A percentile compares a stretch with the other conserved stretches of the same genome.
These are phyloP conservation scores for Metschnikowia peoriensis DNA, from an alignment of 805 yeast species.

Conservation along the genomic window DNA sequence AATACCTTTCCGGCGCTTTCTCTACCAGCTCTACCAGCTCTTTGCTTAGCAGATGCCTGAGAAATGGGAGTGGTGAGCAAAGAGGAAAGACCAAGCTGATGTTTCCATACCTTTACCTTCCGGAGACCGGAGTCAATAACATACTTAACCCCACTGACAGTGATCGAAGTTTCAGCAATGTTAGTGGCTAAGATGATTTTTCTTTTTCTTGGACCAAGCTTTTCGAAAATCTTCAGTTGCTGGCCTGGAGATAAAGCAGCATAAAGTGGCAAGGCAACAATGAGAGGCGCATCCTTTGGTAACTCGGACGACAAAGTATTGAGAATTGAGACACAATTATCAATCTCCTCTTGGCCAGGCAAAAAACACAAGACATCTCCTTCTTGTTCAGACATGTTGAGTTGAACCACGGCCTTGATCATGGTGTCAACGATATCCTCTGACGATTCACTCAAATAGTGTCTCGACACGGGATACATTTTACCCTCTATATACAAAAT, in stretches of 20 bases:
- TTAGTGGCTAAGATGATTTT: slow-evolving; percentile 91
- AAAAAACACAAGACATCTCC: slow-evolving; percentile 93
- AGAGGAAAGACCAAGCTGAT: slow-evolving; percentile 88
- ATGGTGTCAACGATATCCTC: slow-evolving; percentile 85
- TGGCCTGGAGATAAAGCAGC: slow-evolving; percentile 88
- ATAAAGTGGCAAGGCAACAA: slow-evolving; percentile 81
- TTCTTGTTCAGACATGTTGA: slow-evolving; percentile 72
- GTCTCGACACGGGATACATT: slow-evolving; percentile 76
- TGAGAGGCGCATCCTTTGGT: slow-evolving; percentile 70
- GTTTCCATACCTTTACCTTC: slow-evolving; percentile 94
- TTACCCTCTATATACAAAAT: slow-evolving; percentile 87
- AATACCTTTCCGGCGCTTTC: slow-evolving; percentile 86
- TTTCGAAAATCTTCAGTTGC: slow-evolving; percentile 77
- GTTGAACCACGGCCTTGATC: slow-evolving; percentile 70
- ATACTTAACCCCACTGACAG: slow-evolving; percentile 90
- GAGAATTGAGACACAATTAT: slow-evolving; percentile 67
- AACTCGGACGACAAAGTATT: slow-evolving; percentile 60
- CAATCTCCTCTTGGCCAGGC: slow-evolving; percentile 98
- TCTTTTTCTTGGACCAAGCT: slow-evolving; percentile 62
- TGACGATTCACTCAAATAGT: slow-evolving; percentile 58
- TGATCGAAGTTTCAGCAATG: slow-evolving; percentile 96
- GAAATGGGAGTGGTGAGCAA: slow-evolving; percentile 89
- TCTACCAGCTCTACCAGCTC: slow-evolving; percentile 99
- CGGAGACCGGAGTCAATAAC: slow-evolving; percentile 92
- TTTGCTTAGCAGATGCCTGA: slow-evolving; percentile 89